Percentiles rank a stretch among this genome's conserved stretches.
phyloP scores from a whole-genome alignment of 2,329 filamentous ascomycete genomes.

The Coniochaeta sp. region DNA sequence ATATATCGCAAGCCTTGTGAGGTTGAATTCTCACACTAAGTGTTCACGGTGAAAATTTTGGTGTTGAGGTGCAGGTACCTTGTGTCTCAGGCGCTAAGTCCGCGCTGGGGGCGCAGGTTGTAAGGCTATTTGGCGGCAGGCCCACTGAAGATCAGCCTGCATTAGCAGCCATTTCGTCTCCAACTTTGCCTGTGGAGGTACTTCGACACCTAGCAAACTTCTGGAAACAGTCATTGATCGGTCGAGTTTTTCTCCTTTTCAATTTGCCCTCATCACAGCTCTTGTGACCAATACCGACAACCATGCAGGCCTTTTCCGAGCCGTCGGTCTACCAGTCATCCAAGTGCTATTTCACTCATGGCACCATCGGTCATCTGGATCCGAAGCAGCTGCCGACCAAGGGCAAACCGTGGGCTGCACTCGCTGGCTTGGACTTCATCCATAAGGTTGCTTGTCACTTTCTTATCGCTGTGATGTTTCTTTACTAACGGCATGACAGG shows the following conservation, averaged over 20 bases:
- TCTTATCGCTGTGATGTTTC: neutral
- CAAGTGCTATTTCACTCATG: constrained; percentile 71
- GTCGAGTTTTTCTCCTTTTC: neutral
- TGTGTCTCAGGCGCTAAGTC: neutral
- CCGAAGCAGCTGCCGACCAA: constrained; percentile 62
- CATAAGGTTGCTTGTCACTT: constrained; percentile 39
- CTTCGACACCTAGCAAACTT: neutral
- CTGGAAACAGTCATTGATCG: neutral
- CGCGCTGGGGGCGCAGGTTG: neutral
- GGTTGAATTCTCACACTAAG: neutral
- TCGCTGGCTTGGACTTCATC: constrained; percentile 58
- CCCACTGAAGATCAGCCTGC: neutral
- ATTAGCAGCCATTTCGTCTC: neutral
- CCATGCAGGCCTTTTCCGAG: constrained; percentile 38
- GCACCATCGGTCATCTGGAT: constrained; percentile 63
- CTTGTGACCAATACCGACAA: neutral
- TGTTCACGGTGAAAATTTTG: neutral
- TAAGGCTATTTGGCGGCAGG: neutral
- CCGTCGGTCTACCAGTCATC: constrained; percentile 45
- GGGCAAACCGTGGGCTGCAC: constrained; percentile 67
- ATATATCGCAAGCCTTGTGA: neutral
- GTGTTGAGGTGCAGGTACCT: too few species aligned
- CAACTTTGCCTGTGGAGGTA: neutral
- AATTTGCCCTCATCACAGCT: neutral
- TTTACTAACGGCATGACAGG: constrained; percentile 25